These are phyloP conservation scores for Cutaneotrichosporon sp. DNA, from an alignment of 1,284 basidiomycete species.

Conservation along the genomic window DNA sequence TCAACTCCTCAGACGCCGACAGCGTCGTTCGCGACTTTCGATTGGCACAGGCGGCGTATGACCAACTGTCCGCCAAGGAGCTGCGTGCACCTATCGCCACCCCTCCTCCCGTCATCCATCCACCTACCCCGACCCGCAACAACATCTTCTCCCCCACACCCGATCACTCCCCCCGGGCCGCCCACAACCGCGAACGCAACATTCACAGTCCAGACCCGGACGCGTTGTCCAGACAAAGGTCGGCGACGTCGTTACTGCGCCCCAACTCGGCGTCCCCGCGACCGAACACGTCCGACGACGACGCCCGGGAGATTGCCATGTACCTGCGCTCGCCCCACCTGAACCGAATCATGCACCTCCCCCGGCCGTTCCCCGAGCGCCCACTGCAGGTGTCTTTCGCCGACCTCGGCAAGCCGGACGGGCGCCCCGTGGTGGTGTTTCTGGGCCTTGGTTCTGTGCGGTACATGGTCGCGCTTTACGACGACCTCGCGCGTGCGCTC, in stretches of 20 bases:
- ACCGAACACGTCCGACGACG: constrained; percentile 15
- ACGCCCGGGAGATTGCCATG: constrained; percentile 40
- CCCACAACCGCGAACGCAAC: not conserved
- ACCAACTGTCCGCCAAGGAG: constrained; percentile 15
- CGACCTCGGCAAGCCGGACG: constrained; percentile 79
- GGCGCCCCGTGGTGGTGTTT: constrained; percentile 85
- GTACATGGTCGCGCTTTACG: constrained; percentile 91
- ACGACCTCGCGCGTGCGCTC: constrained; percentile 88
- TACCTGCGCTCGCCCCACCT: constrained; percentile 81
- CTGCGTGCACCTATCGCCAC: constrained; percentile 1
- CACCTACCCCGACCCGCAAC: constrained; percentile 2
- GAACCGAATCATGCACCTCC: constrained; percentile 77
- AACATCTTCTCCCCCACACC: constrained; percentile 15
- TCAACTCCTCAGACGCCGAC: constrained; percentile 20
- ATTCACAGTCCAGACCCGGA: constrained; percentile 9
- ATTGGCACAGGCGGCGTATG: constrained; percentile 22
- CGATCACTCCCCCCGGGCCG: constrained; percentile 13
- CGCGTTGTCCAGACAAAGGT: constrained; percentile 12
- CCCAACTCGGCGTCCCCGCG: constrained; percentile 17
- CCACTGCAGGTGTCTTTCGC: constrained; percentile 90
- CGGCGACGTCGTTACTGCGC: constrained; percentile 12
- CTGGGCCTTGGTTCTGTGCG: constrained; percentile 91
- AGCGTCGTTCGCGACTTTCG: constrained; percentile 24
- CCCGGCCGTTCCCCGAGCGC: constrained; percentile 62
- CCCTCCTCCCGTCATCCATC: constrained; percentile 1